Evolutionary conservation across 805 yeast species (phyloP).

Genomic region (Candida maltosa): DNA sequence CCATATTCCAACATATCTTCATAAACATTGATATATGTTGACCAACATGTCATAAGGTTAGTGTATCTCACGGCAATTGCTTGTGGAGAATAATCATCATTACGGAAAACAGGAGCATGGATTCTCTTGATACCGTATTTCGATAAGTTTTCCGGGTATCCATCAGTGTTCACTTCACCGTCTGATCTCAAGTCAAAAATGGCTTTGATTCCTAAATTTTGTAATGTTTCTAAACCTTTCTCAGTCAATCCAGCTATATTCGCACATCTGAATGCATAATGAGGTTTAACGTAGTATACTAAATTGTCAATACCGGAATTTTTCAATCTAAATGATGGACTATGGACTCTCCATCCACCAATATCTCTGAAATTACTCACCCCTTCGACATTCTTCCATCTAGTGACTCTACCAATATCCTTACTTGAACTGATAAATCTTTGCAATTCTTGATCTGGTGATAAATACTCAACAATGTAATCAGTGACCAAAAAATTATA

Average conservation of each 20-base stretch:
- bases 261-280: conserved; percentile 62
- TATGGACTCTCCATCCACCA: conserved; percentile 64
- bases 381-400: conserved; percentile 68
- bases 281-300: conserved; percentile 46
- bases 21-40: conserved; percentile 63
- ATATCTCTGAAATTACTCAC: conserved; percentile 72
- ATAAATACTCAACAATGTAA: conserved; percentile 46
- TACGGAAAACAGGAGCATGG: conserved; percentile 56
- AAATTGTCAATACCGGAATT: conserved; percentile 11
- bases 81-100: conserved; percentile 60
- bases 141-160: conserved; percentile 33
- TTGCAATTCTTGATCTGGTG: conserved; percentile 44
- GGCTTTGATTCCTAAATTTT: conserved; percentile 44
- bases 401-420: conserved; percentile 37
- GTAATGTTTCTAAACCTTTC: conserved; percentile 42
- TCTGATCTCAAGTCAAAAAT: conserved; percentile 69
- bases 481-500: conserved; percentile 55
- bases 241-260: conserved; percentile 50
- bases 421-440: conserved; percentile 45
- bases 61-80: conserved; percentile 55
- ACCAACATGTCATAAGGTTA: conserved; percentile 55
- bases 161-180: conserved; percentile 49
- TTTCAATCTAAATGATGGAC: conserved; percentile 21
- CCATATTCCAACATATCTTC: conserved; percentile 54
- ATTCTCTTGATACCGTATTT: conserved; percentile 45